Conservation (phyloP, 306 rosid genomes). For the Ziziphus jujuba region DNA sequence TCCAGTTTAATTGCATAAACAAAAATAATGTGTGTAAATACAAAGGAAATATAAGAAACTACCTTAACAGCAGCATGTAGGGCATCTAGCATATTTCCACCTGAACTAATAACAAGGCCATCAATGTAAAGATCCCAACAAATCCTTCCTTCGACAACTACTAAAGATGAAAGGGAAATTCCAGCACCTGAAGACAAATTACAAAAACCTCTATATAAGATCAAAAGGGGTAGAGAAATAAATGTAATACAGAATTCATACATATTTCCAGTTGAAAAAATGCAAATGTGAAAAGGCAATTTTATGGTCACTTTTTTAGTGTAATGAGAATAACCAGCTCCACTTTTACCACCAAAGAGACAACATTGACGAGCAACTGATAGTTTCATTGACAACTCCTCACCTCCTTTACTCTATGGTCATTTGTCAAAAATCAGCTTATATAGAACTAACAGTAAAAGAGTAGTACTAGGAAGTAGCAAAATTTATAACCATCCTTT, state of each 20-base stretch:
- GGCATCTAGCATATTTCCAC: constrained; percentile 86
- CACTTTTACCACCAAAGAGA: constrained; percentile 83
- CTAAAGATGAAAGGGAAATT: constrained; percentile 70
- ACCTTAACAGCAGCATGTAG: constrained; percentile 93
- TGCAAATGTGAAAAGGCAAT: background rate
- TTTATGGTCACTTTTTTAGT: background rate
- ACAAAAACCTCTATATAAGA: background rate
- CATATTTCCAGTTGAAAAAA: constrained; percentile 1
- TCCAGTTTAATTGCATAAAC: background rate
- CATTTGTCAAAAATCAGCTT: constrained; percentile 1
- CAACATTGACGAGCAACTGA: constrained; percentile 62
- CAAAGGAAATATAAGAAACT: constrained; percentile 4
- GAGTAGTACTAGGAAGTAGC: background rate
- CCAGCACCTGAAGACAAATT: constrained; percentile 63
- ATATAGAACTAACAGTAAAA: background rate
- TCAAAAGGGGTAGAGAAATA: constrained; percentile 2
- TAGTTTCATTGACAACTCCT: constrained; percentile 74
- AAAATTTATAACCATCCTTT: background rate
- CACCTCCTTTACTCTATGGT: constrained; percentile 84
- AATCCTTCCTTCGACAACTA: constrained; percentile 70
- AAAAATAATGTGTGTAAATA: background rate
- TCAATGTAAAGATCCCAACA: constrained; percentile 96
- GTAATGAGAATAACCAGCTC: constrained; percentile 56
- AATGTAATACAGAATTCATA: background rate
- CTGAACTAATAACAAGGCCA: constrained; percentile 80